Conservation (phyloP, 2,329 filamentous ascomycete genomes). For the Arthrobotrys musiformis region DNA sequence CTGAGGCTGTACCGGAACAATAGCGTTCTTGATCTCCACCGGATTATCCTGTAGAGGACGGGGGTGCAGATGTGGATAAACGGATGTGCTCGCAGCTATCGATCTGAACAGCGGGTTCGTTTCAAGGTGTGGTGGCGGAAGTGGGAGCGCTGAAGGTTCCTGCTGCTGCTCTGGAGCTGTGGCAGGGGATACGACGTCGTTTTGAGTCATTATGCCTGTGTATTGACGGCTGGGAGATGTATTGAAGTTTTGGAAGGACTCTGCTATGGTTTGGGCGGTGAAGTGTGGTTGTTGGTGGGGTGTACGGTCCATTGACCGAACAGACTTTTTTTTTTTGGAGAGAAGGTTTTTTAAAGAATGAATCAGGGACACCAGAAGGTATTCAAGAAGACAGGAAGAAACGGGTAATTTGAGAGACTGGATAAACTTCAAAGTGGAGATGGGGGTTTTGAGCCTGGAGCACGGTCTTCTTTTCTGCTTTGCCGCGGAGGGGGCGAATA, state of each 20-base stretch:
- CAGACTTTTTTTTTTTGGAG: slow-evolving; percentile 4
- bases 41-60: slow-evolving; percentile 45
- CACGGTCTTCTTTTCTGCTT: neutral
- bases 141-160: slow-evolving; percentile 28
- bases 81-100: slow-evolving; percentile 53
- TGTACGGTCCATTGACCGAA: slow-evolving; percentile 11
- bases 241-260: neutral
- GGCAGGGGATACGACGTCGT: neutral
- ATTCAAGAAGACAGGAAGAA: slow-evolving; percentile 2
- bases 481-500: neutral
- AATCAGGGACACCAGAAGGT: slow-evolving; percentile 4
- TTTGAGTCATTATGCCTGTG: slow-evolving; percentile 26
- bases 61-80: slow-evolving; percentile 45
- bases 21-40: slow-evolving; percentile 31
- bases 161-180: slow-evolving; percentile 21
- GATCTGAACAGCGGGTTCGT: slow-evolving; percentile 49
- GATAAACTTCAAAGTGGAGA: neutral
- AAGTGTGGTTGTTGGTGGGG: slow-evolving; percentile 14
- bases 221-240: neutral
- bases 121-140: slow-evolving; percentile 46
- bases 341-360: neutral
- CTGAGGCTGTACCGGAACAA: slow-evolving; percentile 4
- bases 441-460: neutral
- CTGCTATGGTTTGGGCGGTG: neutral
- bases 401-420: neutral